Conservation (phyloP, 306 rosid species). For the Dryas octopetala region DNA sequence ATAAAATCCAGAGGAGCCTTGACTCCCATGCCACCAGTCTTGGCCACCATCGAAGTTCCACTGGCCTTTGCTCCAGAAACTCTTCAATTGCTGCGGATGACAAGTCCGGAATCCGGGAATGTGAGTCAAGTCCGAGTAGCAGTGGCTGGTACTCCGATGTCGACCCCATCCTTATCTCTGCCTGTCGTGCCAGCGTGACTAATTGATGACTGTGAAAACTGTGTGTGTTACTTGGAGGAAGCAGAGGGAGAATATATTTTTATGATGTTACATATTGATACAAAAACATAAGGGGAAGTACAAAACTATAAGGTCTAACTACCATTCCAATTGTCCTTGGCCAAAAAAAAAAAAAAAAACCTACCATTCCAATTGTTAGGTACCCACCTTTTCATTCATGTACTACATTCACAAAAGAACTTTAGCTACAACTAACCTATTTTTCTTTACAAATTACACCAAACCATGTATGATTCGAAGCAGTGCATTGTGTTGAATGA, state of each 20-base stretch:
- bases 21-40: conserved; percentile 70
- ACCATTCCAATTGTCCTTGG: no score
- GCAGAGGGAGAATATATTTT: neutral
- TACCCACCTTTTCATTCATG: no score
- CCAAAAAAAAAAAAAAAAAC: no score
- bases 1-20: conserved; percentile 60
- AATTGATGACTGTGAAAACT: neutral
- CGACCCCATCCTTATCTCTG: conserved; percentile 21
- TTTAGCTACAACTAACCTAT: no score
- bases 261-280: neutral
- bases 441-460: no score
- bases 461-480: no score
- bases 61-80: conserved; percentile 33
- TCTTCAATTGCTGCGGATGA: conserved; percentile 34
- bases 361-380: no score
- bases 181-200: neutral
- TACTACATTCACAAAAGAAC: no score
- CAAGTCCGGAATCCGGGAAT: conserved; percentile 19
- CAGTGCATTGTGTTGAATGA: no score
- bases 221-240: neutral
- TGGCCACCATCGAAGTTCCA: conserved; percentile 38
- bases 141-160: conserved; percentile 16
- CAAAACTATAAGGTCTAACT: no score
- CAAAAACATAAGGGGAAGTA: no score
- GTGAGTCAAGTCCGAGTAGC: conserved; percentile 9